These are phyloP conservation scores for Chloranthus sessilifolius DNA, from an alignment of 164 flowering plant species.

Conservation along the genomic window DNA sequence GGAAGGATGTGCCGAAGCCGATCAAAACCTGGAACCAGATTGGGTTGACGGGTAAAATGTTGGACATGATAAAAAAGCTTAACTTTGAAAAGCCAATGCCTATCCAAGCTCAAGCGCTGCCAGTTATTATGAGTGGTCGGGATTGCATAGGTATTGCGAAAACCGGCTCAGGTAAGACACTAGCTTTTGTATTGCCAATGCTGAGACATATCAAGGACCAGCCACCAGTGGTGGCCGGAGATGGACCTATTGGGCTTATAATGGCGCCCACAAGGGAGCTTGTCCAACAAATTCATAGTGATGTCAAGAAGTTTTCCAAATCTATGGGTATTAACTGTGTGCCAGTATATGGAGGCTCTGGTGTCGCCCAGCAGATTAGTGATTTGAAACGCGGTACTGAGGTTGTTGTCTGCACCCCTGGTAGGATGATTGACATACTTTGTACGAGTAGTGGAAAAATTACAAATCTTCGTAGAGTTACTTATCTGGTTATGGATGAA, in stretches of 20 bases:
- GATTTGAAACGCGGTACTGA: constrained; percentile 90
- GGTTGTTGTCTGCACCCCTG: constrained; percentile 97
- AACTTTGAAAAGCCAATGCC: constrained; percentile 93
- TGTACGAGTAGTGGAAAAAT: constrained; percentile 93
- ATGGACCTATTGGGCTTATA: constrained; percentile 92
- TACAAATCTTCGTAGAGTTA: constrained; percentile 81
- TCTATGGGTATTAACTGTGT: constrained; percentile 71
- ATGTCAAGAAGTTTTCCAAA: constrained; percentile 82
- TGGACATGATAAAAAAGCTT: constrained; percentile 77
- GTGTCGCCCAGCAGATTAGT: constrained; percentile 98
- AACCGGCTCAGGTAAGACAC: constrained; percentile 96
- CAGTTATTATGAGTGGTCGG: constrained; percentile 94
- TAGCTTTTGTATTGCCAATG: constrained; percentile 97
- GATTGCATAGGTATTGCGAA: constrained; percentile 97
- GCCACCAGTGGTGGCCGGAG: constrained; percentile 81
- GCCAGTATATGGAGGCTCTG: constrained; percentile 96
- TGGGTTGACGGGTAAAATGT: constrained; percentile 70
- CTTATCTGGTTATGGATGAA: constrained; percentile 95
- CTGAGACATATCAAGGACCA: constrained; percentile 98
- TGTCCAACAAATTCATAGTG: constrained; percentile 94
- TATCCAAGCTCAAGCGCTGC: constrained; percentile 92
- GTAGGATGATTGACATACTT: constrained; percentile 96
- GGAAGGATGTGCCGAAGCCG: constrained; percentile 94
- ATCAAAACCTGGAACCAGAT: constrained; percentile 86
- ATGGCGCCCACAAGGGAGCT: constrained; percentile 99